Conservation (phyloP, 768 basidiomycete genomes). For the Coprinopsis sp. region DNA sequence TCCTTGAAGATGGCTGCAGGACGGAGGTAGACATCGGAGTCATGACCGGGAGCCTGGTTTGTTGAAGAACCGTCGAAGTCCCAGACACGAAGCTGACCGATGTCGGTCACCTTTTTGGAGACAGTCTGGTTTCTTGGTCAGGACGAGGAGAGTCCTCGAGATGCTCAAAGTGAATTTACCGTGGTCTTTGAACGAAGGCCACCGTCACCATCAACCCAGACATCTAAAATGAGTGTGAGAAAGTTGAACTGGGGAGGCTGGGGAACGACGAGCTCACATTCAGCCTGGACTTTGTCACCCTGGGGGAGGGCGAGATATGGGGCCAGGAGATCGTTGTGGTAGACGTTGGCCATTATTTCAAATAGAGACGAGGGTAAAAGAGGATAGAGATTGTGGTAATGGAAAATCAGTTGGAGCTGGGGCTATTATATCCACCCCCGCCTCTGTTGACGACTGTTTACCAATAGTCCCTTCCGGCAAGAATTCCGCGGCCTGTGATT, state of each 20-base stretch:
- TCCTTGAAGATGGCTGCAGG: slow-evolving; percentile 98
- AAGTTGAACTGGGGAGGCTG: slow-evolving; percentile 15
- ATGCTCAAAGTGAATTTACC: slow-evolving; percentile 38
- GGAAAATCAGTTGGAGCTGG: slow-evolving; percentile 17
- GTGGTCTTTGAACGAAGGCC: slow-evolving; percentile 97
- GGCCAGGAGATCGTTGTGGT: slow-evolving; percentile 81
- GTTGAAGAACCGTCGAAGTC: slow-evolving; percentile 99
- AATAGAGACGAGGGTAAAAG: slow-evolving; percentile 20
- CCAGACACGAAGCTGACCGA: slow-evolving; percentile 93
- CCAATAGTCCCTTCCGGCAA: neutral
- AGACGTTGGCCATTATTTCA: slow-evolving; percentile 34
- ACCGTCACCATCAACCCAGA: slow-evolving; percentile 96
- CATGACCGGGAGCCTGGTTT: slow-evolving; percentile 90
- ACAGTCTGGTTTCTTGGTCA: slow-evolving; percentile 57
- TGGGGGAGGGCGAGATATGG: slow-evolving; percentile 88
- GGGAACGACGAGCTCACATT: slow-evolving; percentile 52
- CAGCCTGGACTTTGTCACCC: slow-evolving; percentile 91
- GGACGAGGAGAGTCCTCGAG: slow-evolving; percentile 6
- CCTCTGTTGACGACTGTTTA: slow-evolving; percentile 3
- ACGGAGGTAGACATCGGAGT: slow-evolving; percentile 98
- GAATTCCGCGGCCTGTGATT: slow-evolving; percentile 28
- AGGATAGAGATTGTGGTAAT: slow-evolving; percentile 19
- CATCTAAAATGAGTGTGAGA: slow-evolving; percentile 49
- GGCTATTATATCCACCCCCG: neutral
- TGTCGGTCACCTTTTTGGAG: slow-evolving; percentile 77